Percentiles rank a stretch among this genome's conserved stretches.
Conservation (phyloP, 2,329 filamentous ascomycete species). For the Cryphonectria naterciae region DNA sequence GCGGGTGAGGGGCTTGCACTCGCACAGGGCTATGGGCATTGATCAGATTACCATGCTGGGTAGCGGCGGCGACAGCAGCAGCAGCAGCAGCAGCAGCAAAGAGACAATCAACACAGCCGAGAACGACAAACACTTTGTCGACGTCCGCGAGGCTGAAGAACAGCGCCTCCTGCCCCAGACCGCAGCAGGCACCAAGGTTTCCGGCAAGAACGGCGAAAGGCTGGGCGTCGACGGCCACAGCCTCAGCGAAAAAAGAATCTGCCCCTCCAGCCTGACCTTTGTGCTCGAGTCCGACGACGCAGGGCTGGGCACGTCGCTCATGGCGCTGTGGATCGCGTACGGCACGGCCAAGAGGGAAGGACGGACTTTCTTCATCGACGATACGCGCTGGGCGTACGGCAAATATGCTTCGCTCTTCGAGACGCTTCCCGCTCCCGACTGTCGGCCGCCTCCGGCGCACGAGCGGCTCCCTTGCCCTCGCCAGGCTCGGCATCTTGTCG, state of each 20-base stretch:
- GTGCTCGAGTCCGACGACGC: slow-evolving; percentile 75
- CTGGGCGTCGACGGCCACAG: slow-evolving; percentile 53
- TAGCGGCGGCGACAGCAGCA: slow-evolving; percentile 47
- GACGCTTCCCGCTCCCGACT: slow-evolving; percentile 65
- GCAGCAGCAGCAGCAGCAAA: neutral
- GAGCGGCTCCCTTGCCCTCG: slow-evolving; percentile 82
- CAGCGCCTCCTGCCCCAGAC: slow-evolving; percentile 61
- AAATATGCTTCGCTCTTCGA: slow-evolving; percentile 74
- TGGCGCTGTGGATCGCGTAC: slow-evolving; percentile 84
- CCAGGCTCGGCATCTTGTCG: slow-evolving; percentile 73
- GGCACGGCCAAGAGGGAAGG: slow-evolving; percentile 75
- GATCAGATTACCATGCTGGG: slow-evolving; percentile 46
- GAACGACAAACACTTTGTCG: slow-evolving; percentile 71
- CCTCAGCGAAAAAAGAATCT: slow-evolving; percentile 58
- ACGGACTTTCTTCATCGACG: slow-evolving; percentile 81
- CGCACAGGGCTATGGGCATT: slow-evolving; percentile 40
- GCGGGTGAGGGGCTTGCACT: slow-evolving; percentile 57
- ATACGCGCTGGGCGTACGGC: slow-evolving; percentile 82
- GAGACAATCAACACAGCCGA: neutral
- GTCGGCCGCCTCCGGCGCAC: slow-evolving; percentile 71
- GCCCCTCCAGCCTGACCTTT: slow-evolving; percentile 75
- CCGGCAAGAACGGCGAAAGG: slow-evolving; percentile 40
- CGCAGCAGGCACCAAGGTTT: slow-evolving; percentile 38
- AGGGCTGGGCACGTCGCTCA: slow-evolving; percentile 75
- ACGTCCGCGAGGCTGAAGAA: slow-evolving; percentile 72